Evolutionary conservation across 805 yeast genomes (phyloP).

Genomic region (Starmerella bacillaris): DNA sequence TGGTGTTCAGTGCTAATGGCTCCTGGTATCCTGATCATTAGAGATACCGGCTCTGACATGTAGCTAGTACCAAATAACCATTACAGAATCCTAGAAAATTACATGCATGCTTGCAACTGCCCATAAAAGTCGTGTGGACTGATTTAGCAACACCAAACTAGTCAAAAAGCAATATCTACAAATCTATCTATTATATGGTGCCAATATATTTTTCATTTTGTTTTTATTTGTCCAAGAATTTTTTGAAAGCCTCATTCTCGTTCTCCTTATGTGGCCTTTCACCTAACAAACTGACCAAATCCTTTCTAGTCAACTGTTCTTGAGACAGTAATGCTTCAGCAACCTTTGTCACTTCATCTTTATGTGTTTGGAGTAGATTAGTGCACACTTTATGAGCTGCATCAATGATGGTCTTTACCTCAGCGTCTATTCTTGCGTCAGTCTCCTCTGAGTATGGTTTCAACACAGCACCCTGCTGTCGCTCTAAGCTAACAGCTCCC

Average conservation of each 20-base stretch:
- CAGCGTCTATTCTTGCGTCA: conserved; percentile 46
- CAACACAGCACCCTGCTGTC: conserved; percentile 30
- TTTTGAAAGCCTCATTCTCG: conserved; percentile 74
- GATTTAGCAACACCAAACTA: too few species aligned
- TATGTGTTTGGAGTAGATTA: conserved; percentile 38
- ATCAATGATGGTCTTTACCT: conserved; percentile 46
- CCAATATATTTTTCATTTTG: too few species aligned
- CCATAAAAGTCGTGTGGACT: too few species aligned
- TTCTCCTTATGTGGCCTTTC: conserved; percentile 56
- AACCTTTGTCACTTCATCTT: conserved; percentile 44
- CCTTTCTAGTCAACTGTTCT: conserved; percentile 68
- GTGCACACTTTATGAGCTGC: conserved; percentile 48
- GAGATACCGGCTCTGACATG: too few species aligned
- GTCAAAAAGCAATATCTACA: too few species aligned
- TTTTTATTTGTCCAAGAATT: conserved; percentile 59
- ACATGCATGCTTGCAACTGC: too few species aligned
- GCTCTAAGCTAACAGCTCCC: conserved; percentile 45
- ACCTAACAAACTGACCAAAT: conserved; percentile 59
- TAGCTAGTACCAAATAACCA: too few species aligned
- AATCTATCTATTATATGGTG: too few species aligned
- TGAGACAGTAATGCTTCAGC: conserved; percentile 55
- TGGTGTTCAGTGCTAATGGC: too few species aligned
- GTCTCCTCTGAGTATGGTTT: conserved; percentile 62
- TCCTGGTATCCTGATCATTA: too few species aligned
- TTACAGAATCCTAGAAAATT: too few species aligned